Conservation (phyloP, 1,139 yeast species). For the Hanseniaspora uvarum region DNA sequence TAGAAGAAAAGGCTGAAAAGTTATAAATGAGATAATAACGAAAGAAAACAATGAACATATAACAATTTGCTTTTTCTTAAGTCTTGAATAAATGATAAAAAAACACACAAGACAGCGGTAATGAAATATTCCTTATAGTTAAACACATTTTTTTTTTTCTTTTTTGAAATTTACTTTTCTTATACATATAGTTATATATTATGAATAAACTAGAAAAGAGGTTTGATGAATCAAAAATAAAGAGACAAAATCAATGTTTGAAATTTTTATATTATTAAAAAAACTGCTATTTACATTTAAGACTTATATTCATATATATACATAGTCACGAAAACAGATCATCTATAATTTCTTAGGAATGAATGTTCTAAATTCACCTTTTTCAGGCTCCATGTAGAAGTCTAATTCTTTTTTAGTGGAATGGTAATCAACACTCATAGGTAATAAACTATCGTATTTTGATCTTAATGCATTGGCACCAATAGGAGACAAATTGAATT, state of each 20-base stretch:
- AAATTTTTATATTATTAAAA: too few species aligned
- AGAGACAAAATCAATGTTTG: background rate
- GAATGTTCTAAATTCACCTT: constrained; percentile 15
- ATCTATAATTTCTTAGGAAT: background rate
- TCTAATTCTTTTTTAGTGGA: constrained; percentile 69
- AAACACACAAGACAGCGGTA: background rate
- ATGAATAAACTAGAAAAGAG: background rate
- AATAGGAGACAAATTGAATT: constrained; percentile 52
- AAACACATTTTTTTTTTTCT: background rate
- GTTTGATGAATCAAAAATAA: constrained; percentile 1
- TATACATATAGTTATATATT: background rate
- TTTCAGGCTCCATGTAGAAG: constrained; percentile 46
- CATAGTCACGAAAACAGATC: background rate
- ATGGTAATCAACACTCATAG: constrained; percentile 53
- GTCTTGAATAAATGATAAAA: background rate
- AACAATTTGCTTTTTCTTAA: background rate
- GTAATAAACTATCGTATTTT: constrained; percentile 67
- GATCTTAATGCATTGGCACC: constrained; percentile 95
- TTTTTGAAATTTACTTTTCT: background rate
- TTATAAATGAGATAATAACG: background rate
- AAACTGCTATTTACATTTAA: background rate
- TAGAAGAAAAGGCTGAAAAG: constrained; percentile 24
- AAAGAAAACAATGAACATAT: background rate
- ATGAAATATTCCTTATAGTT: background rate
- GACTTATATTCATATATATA: background rate